These are phyloP conservation scores for Cinnamomum micranthum DNA, from an alignment of 164 flowering plant species.

Conservation along the genomic window DNA sequence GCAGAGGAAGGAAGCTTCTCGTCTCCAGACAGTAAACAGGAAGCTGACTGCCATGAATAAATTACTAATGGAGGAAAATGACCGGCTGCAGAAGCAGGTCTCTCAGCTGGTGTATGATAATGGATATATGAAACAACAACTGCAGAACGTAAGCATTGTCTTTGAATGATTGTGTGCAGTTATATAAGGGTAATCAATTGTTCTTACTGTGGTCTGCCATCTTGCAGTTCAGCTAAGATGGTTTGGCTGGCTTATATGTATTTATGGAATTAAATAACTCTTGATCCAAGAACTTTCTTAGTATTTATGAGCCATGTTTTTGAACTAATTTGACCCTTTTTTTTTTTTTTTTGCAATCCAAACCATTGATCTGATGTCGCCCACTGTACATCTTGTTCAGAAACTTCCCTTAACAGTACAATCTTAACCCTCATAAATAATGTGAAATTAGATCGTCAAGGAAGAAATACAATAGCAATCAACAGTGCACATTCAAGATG, in stretches of 20 bases:
- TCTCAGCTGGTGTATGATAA: constrained; percentile 79
- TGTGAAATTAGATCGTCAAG: too few relatives aligned
- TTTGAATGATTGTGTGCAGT: not conserved
- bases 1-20: constrained; percentile 84
- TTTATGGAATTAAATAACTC: not conserved
- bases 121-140: constrained; percentile 66
- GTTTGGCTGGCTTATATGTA: not conserved
- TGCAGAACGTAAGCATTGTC: constrained; percentile 44
- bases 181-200: not conserved
- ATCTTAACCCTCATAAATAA: not conserved
- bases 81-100: constrained; percentile 86
- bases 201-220: not conserved
- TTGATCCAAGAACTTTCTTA: not conserved
- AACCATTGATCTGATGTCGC: not conserved
- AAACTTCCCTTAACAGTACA: not conserved
- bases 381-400: not conserved
- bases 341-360: not conserved
- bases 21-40: constrained; percentile 73
- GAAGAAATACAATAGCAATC: too few relatives aligned
- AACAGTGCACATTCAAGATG: too few relatives aligned
- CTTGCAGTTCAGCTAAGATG: not conserved
- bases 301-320: not conserved
- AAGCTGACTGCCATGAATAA: constrained; percentile 89
- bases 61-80: constrained; percentile 91
- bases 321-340: not conserved